These are phyloP conservation scores for Biscogniauxia sp. DNA, from an alignment of 2,329 filamentous ascomycete species.

Conservation along the genomic window DNA sequence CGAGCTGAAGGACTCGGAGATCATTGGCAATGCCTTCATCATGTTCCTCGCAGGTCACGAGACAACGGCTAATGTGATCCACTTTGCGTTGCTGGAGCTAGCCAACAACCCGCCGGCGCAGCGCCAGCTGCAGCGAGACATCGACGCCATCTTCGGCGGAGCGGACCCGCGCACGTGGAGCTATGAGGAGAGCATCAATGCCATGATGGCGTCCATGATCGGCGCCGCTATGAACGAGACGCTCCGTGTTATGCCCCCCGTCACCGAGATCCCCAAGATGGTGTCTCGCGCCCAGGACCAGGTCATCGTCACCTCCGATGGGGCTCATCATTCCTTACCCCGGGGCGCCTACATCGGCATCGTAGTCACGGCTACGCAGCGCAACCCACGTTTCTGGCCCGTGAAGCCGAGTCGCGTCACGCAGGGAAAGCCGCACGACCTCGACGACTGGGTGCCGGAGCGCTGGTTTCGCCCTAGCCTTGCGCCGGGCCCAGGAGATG, in stretches of 20 bases:
- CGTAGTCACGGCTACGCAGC: constrained; percentile 54
- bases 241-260: constrained; percentile 69
- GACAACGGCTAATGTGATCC: constrained; percentile 72
- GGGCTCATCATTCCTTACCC: constrained; percentile 43
- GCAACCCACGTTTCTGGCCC: constrained; percentile 74
- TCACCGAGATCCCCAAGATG: constrained; percentile 70
- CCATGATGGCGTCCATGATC: constrained; percentile 65
- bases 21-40: constrained; percentile 70
- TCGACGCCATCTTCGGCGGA: constrained; percentile 63
- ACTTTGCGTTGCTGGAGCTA: constrained; percentile 68
- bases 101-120: constrained; percentile 66
- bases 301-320: constrained; percentile 58
- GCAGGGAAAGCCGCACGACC: constrained; percentile 34
- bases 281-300: constrained; percentile 51
- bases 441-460: constrained; percentile 58
- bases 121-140: constrained; percentile 63
- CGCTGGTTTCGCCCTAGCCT: constrained; percentile 48
- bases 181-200: constrained; percentile 65
- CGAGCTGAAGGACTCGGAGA: constrained; percentile 57
- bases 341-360: constrained; percentile 55
- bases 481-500: background rate
- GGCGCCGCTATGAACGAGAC: constrained; percentile 78
- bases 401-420: constrained; percentile 38
- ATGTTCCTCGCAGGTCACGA: constrained; percentile 75
- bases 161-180: constrained; percentile 62